Percentiles rank a stretch among this genome's conserved stretches.
These are phyloP conservation scores for Fusarium solani-melongenae DNA, from an alignment of 2,329 filamentous ascomycete species.

Conservation along the genomic window DNA sequence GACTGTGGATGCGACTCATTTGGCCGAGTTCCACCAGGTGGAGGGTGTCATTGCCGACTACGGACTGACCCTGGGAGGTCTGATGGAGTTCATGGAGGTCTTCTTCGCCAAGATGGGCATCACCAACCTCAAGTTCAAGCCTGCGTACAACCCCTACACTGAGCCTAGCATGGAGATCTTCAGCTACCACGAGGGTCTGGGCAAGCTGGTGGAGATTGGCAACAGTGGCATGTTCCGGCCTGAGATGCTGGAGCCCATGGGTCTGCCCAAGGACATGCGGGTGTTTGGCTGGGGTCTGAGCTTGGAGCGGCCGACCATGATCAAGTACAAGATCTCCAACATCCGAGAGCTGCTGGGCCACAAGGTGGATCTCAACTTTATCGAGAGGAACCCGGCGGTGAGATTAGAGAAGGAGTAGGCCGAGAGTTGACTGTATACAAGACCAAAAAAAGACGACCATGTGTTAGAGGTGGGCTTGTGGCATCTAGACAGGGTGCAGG, in stretches of 20 bases:
- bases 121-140: constrained; percentile 87
- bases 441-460: constrained; percentile 4
- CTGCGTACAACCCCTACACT: constrained; percentile 94
- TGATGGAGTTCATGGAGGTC: constrained; percentile 92
- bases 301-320: constrained; percentile 97
- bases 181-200: constrained; percentile 88
- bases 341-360: constrained; percentile 93
- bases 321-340: constrained; percentile 90
- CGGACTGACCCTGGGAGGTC: constrained; percentile 87
- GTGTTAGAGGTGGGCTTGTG: constrained; percentile 3
- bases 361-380: constrained; percentile 94
- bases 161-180: constrained; percentile 99
- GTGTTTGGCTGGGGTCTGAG: constrained; percentile 95
- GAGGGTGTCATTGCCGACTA: constrained; percentile 99
- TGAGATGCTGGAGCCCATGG: constrained; percentile 97
- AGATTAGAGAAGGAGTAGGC: constrained; percentile 83
- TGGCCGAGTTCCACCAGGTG: constrained; percentile 98
- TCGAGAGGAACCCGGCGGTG: constrained; percentile 91
- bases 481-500: constrained; percentile 28
- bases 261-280: constrained; percentile 87
- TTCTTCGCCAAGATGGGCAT: constrained; percentile 99
- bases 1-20: constrained; percentile 94
- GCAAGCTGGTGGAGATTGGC: constrained; percentile 95
- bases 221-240: constrained; percentile 99
- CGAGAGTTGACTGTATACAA: neutral